Evolutionary conservation across 352 stramenopile genomes (phyloP).

Genomic region (Globisporangium okanoganense): DNA sequence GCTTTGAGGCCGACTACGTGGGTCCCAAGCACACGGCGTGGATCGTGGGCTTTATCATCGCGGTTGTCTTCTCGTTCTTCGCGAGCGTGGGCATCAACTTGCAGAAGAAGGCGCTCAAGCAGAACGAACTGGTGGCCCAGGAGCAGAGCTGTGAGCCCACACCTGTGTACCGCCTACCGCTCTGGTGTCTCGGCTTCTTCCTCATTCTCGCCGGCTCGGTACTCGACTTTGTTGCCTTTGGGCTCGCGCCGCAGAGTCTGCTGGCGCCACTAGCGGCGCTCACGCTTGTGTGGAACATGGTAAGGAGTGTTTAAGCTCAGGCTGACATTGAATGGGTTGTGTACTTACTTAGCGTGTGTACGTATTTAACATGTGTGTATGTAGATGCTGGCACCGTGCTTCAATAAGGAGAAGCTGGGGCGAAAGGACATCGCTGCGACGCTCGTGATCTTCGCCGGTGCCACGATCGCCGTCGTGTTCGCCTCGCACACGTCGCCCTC

Average conservation of each 20-base stretch:
- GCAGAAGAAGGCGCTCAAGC: constrained; percentile 83
- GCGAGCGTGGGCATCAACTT: constrained; percentile 82
- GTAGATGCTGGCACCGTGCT: constrained; percentile 76
- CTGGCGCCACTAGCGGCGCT: constrained; percentile 83
- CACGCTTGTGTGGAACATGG: constrained; percentile 92
- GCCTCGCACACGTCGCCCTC: constrained; percentile 79
- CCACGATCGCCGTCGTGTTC: constrained; percentile 82
- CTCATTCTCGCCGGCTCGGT: constrained; percentile 79
- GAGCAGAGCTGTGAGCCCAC: constrained; percentile 43
- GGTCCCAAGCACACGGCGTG: constrained; percentile 60
- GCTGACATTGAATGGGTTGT: background rate
- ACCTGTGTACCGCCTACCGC: constrained; percentile 68
- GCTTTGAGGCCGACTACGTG: constrained; percentile 62
- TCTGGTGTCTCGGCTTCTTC: constrained; percentile 84
- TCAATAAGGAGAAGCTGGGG: constrained; percentile 86
- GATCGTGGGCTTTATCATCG: constrained; percentile 78
- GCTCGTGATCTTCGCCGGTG: constrained; percentile 78
- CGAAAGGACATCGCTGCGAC: constrained; percentile 77
- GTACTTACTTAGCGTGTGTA: background rate
- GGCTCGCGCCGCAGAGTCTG: constrained; percentile 85
- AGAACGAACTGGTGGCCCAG: constrained; percentile 61
- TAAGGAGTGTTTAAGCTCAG: constrained; percentile 14
- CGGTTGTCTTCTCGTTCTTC: constrained; percentile 81
- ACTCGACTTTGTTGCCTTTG: constrained; percentile 90
- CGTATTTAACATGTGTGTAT: background rate